Conservation (phyloP, 2,329 filamentous ascomycete genomes). For the Botrytis paeoniae region DNA sequence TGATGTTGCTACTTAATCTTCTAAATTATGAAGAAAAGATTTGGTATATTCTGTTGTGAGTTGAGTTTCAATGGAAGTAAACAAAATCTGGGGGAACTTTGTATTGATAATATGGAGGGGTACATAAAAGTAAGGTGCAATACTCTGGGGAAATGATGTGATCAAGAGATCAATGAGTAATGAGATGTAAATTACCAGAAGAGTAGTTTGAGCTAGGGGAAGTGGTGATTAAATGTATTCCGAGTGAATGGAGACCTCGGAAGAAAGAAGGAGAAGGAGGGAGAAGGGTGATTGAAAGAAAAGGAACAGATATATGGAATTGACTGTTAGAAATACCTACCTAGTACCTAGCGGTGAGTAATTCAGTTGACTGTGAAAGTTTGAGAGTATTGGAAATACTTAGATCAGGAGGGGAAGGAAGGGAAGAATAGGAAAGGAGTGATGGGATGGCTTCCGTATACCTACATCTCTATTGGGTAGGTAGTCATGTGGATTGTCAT, state of each 20-base stretch:
- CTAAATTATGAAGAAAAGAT: neutral
- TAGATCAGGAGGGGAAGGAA: neutral
- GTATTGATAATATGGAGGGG: neutral
- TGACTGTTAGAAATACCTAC: neutral
- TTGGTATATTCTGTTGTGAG: neutral
- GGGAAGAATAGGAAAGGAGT: neutral
- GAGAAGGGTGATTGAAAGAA: neutral
- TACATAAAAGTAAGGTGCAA: neutral
- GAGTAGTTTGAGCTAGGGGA: neutral
- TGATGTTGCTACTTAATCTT: neutral
- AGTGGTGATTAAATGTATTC: neutral
- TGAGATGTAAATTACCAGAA: neutral
- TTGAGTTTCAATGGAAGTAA: neutral
- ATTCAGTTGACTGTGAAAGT: neutral
- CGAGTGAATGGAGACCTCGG: neutral
- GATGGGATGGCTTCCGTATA: neutral
- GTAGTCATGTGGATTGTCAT: neutral
- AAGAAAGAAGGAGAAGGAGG: neutral
- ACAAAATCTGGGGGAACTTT: neutral
- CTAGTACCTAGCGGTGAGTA: conserved; percentile 1
- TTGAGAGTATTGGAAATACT: neutral
- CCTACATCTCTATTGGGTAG: neutral
- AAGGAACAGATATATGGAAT: conserved; percentile 4
- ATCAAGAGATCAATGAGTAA: neutral
- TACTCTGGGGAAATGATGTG: conserved; percentile 15